A percentile compares a stretch with the other conserved stretches of the same genome.
phyloP scores from a whole-genome alignment of 2,329 filamentous ascomycete species.

The Ceratocystis cubensis region DNA sequence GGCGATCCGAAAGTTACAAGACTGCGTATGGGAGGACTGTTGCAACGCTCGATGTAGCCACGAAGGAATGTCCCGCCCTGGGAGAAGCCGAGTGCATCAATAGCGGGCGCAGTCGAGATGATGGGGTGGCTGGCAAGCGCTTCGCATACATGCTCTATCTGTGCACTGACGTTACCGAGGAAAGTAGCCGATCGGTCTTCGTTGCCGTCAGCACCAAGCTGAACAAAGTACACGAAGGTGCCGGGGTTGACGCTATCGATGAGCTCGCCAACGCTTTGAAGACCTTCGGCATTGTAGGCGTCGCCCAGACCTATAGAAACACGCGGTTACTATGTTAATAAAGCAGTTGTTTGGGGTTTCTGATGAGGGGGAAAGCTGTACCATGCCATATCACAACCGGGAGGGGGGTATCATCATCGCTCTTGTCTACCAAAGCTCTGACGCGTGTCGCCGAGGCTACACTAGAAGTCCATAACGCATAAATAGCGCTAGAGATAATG shows the following conservation, averaged over 20 bases:
- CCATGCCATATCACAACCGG: constrained; percentile 93
- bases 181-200: constrained; percentile 75
- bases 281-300: constrained; percentile 61
- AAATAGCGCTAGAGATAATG: constrained; percentile 9
- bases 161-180: constrained; percentile 74
- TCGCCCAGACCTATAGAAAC: constrained; percentile 45
- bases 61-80: constrained; percentile 96
- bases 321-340: not conserved
- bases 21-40: constrained; percentile 57
- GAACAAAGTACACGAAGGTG: constrained; percentile 71
- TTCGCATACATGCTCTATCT: constrained; percentile 65
- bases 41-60: constrained; percentile 80
- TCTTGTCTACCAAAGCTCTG: constrained; percentile 25
- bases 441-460: constrained; percentile 28
- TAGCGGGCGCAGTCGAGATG: constrained; percentile 64
- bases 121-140: constrained; percentile 64
- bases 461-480: constrained; percentile 13
- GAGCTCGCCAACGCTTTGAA: constrained; percentile 58
- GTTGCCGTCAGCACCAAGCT: constrained; percentile 51
- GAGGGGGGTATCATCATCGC: constrained; percentile 55
- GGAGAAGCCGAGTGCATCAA: constrained; percentile 89
- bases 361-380: constrained; percentile 22
- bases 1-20: constrained; percentile 83
- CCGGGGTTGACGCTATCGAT: constrained; percentile 63
- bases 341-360: not conserved